These are phyloP conservation scores for Hippophae rhamnoides DNA, from an alignment of 306 rosid species.

Conservation along the genomic window DNA sequence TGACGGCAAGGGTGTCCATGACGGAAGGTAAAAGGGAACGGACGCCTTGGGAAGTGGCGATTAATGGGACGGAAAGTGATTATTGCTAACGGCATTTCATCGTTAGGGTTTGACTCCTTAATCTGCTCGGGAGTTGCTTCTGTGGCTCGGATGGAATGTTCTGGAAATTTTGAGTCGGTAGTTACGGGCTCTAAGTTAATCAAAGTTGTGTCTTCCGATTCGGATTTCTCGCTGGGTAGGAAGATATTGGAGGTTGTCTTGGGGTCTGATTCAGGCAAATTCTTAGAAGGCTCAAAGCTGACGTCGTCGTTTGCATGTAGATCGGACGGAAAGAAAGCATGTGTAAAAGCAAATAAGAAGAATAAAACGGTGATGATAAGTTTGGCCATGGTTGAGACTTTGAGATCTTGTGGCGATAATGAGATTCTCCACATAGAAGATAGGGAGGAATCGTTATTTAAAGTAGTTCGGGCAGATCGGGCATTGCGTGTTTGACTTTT, in stretches of 20 bases:
- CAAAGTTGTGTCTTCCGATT: neutral
- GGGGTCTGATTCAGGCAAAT: slow-evolving; percentile 8
- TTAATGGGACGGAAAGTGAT: slow-evolving; percentile 37
- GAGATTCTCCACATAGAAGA: neutral
- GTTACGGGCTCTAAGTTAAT: slow-evolving; percentile 7
- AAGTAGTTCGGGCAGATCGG: slow-evolving; percentile 4
- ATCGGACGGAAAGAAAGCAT: slow-evolving; percentile 24
- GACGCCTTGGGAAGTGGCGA: slow-evolving; percentile 35
- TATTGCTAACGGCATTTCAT: slow-evolving; percentile 23
- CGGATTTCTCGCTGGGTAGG: slow-evolving; percentile 28
- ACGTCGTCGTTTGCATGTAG: slow-evolving; percentile 4
- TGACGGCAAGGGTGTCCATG: slow-evolving; percentile 37
- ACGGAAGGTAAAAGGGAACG: slow-evolving; percentile 27
- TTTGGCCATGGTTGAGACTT: slow-evolving; percentile 30
- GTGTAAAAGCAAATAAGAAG: slow-evolving; percentile 26
- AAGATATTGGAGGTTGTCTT: slow-evolving; percentile 1
- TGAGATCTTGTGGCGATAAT: neutral
- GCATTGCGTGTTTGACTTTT: neutral
- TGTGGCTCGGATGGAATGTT: neutral
- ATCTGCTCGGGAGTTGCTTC: neutral
- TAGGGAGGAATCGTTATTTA: neutral
- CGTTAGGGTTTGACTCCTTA: neutral
- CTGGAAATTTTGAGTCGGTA: slow-evolving; percentile 2
- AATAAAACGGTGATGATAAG: slow-evolving; percentile 10
- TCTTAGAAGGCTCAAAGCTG: neutral